Conservation (phyloP, 2,329 filamentous ascomycete species). For the Zymoseptoria brevis region DNA sequence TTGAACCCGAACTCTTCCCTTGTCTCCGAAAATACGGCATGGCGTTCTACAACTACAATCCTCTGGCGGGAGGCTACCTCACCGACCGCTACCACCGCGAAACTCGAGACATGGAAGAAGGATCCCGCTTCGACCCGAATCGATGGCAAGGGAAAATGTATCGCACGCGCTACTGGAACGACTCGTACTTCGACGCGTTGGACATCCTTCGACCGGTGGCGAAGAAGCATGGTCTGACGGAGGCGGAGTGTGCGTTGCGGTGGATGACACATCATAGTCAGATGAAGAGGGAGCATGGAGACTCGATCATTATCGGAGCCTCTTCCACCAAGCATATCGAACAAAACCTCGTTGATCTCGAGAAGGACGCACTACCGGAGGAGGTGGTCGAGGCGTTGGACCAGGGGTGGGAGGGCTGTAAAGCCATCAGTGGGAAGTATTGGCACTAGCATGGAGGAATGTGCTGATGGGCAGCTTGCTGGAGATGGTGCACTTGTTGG, state of each 20-base stretch:
- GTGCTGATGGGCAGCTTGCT: neutral
- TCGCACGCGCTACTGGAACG: constrained; percentile 36
- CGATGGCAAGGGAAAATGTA: constrained; percentile 33
- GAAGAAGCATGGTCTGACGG: constrained; percentile 35
- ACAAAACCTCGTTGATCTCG: constrained; percentile 32
- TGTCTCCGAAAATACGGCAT: constrained; percentile 38
- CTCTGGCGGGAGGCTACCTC: constrained; percentile 41
- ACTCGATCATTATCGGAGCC: constrained; percentile 36
- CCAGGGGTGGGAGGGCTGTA: constrained; percentile 27
- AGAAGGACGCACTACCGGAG: constrained; percentile 35
- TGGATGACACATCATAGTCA: constrained; percentile 41
- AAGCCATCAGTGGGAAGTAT: constrained; percentile 7
- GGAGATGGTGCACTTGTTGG: neutral
- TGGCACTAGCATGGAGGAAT: constrained; percentile 1
- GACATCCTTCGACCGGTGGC: constrained; percentile 32
- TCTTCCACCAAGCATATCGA: constrained; percentile 32
- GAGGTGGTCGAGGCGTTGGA: constrained; percentile 35
- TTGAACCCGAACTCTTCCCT: constrained; percentile 38
- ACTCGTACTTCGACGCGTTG: constrained; percentile 37
- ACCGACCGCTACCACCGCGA: constrained; percentile 35
- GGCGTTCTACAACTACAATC: constrained; percentile 36
- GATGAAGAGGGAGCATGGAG: constrained; percentile 27
- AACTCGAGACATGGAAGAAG: constrained; percentile 30
- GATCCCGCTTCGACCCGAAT: constrained; percentile 34
- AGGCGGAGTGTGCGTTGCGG: constrained; percentile 38